Conservation (phyloP, 2,329 filamentous ascomycete genomes). For the Talaromyces sp. region DNA sequence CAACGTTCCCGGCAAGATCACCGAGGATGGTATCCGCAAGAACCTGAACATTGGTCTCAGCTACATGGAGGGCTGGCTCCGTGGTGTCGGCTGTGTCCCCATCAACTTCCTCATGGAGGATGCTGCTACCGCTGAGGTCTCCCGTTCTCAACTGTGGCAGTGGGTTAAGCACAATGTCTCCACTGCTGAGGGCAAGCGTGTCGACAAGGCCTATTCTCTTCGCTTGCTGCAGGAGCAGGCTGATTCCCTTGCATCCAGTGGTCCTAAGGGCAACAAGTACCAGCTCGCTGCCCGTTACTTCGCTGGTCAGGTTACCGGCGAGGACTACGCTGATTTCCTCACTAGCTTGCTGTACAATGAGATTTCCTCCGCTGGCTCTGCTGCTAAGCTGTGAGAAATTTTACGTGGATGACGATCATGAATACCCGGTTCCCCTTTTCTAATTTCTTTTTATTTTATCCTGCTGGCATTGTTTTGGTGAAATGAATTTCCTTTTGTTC, state of each 20-base stretch:
- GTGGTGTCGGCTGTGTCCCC: conserved; percentile 91
- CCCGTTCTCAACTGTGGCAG: conserved; percentile 93
- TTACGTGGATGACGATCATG: conserved; percentile 27
- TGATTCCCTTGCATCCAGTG: conserved; percentile 72
- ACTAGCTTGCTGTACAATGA: conserved; percentile 76
- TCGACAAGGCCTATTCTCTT: conserved; percentile 90
- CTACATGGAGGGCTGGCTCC: conserved; percentile 99
- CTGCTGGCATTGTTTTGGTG: neutral
- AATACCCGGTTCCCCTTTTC: conserved; percentile 30
- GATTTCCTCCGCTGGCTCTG: conserved; percentile 63
- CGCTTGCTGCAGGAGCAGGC: conserved; percentile 85
- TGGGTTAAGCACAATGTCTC: conserved; percentile 77
- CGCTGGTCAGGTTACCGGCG: conserved; percentile 86
- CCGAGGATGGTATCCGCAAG: conserved; percentile 93
- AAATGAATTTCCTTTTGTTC: neutral
- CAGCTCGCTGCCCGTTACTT: conserved; percentile 91
- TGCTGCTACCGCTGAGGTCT: conserved; percentile 94
- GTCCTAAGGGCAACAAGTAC: conserved; percentile 87
- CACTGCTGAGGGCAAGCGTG: conserved; percentile 84
- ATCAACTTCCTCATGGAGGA: conserved; percentile 99
- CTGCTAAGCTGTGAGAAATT: conserved; percentile 63
- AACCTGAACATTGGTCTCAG: conserved; percentile 95
- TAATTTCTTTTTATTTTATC: conserved; percentile 7
- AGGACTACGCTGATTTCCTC: conserved; percentile 97
- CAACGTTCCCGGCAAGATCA: conserved; percentile 91